Conservation (phyloP, 2,329 filamentous ascomycete genomes). For the Apiospora aurea region DNA sequence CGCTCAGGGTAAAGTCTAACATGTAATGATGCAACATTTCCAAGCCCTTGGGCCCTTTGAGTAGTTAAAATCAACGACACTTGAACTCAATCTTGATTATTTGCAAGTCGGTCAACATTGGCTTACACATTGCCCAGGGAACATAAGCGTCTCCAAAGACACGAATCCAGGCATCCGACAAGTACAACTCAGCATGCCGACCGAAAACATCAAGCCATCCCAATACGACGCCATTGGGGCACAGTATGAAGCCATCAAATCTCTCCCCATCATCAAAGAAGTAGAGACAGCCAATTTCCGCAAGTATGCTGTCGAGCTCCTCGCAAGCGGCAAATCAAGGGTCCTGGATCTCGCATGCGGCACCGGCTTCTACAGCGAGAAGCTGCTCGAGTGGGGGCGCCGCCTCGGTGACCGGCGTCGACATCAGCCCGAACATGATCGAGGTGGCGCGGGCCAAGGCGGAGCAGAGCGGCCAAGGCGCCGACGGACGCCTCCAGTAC, state of each 20-base stretch:
- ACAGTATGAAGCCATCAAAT: neutral
- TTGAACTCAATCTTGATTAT: neutral
- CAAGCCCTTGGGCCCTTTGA: neutral
- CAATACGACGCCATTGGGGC: neutral
- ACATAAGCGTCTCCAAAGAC: no score
- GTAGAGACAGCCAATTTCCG: neutral
- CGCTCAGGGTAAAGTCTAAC: neutral
- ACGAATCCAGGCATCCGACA: neutral
- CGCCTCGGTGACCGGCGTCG: slow-evolving; percentile 43
- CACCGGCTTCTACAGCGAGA: slow-evolving; percentile 44
- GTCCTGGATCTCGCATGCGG: slow-evolving; percentile 49
- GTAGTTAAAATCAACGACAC: neutral
- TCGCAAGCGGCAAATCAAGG: slow-evolving; percentile 21
- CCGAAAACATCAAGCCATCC: neutral
- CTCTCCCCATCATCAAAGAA: neutral
- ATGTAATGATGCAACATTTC: neutral
- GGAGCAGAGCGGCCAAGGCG: slow-evolving; percentile 25
- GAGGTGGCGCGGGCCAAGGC: slow-evolving; percentile 32
- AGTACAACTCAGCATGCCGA: neutral
- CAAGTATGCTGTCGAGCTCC: neutral
- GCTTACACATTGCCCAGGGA: neutral
- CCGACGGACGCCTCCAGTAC: slow-evolving; percentile 27
- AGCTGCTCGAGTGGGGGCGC: slow-evolving; percentile 45
- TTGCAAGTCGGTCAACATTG: neutral
- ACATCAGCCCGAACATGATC: slow-evolving; percentile 45